These are phyloP conservation scores for Lactifluus volemus DNA, from an alignment of 768 basidiomycete species.

Conservation along the genomic window DNA sequence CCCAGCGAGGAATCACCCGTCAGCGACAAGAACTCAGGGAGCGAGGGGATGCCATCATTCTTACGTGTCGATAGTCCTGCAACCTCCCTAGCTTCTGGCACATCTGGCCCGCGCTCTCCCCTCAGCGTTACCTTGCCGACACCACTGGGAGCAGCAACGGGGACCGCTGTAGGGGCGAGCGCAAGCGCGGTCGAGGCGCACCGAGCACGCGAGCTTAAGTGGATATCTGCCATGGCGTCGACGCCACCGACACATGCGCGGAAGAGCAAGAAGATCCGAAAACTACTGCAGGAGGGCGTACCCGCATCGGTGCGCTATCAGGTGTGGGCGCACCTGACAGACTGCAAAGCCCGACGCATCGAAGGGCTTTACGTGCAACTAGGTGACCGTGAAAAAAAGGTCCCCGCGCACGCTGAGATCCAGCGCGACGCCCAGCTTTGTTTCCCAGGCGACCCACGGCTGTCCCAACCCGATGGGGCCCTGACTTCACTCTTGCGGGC, in stretches of 20 bases:
- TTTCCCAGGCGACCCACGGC: constrained; percentile 50
- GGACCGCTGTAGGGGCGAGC: background rate
- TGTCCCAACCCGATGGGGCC: constrained; percentile 48
- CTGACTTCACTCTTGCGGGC: constrained; percentile 51
- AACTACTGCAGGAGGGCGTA: constrained; percentile 64
- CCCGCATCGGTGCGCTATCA: constrained; percentile 77
- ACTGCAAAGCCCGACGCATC: constrained; percentile 63
- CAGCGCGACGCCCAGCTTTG: constrained; percentile 46
- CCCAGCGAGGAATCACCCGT: constrained; percentile 46
- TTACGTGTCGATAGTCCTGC: constrained; percentile 28
- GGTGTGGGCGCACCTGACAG: constrained; percentile 75
- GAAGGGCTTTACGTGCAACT: constrained; percentile 61
- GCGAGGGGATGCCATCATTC: constrained; percentile 15
- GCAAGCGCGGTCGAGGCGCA: constrained; percentile 42
- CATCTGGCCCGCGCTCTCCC: constrained; percentile 18
- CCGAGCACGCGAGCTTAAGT: constrained; percentile 65
- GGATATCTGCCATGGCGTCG: constrained; percentile 57
- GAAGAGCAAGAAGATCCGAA: constrained; percentile 74
- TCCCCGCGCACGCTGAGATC: constrained; percentile 43
- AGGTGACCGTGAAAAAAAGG: constrained; percentile 42
- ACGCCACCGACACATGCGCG: constrained; percentile 52
- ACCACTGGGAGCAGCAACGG: background rate
- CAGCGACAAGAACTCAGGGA: constrained; percentile 12
- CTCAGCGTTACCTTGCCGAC: constrained; percentile 10
- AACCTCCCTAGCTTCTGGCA: constrained; percentile 23